Conservation (phyloP, 2,329 filamentous ascomycete genomes). For the Rhexocercosporidium sp. region DNA sequence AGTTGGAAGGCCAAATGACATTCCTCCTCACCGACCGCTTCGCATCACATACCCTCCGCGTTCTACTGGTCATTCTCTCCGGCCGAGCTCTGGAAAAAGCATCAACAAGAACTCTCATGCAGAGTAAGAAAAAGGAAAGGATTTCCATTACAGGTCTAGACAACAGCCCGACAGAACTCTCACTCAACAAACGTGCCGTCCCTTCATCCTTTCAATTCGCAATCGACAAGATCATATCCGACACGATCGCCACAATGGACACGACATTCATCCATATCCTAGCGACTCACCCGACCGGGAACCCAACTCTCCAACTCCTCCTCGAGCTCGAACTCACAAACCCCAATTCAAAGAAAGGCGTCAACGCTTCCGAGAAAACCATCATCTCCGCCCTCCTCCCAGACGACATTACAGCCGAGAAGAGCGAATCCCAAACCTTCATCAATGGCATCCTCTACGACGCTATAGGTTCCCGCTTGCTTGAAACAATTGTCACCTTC, state of each 20-base stretch:
- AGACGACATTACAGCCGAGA: constrained; percentile 76
- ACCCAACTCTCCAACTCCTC: constrained; percentile 89
- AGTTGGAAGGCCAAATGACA: constrained; percentile 83
- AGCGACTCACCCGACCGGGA: constrained; percentile 87
- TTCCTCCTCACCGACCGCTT: constrained; percentile 87
- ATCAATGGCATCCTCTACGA: constrained; percentile 90
- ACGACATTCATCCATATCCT: constrained; percentile 81
- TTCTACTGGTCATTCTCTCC: constrained; percentile 83
- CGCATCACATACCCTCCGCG: constrained; percentile 87
- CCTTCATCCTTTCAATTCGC: constrained; percentile 80
- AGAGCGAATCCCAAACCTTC: constrained; percentile 77
- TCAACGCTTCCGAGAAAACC: constrained; percentile 54
- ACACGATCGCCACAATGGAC: constrained; percentile 77
- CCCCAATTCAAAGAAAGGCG: constrained; percentile 69
- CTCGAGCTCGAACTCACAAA: constrained; percentile 83
- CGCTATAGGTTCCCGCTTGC: constrained; percentile 83
- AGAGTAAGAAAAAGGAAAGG: constrained; percentile 92
- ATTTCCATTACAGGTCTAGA: constrained; percentile 65
- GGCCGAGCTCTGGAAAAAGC: constrained; percentile 78
- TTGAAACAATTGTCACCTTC: constrained; percentile 83
- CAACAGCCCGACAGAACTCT: constrained; percentile 53
- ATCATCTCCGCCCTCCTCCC: constrained; percentile 81
- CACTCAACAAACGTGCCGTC: constrained; percentile 60
- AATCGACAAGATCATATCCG: constrained; percentile 79
- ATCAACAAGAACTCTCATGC: constrained; percentile 74